These are phyloP conservation scores for Scytalidium sp. DNA, from an alignment of 2,329 filamentous ascomycete genomes.

Conservation along the genomic window DNA sequence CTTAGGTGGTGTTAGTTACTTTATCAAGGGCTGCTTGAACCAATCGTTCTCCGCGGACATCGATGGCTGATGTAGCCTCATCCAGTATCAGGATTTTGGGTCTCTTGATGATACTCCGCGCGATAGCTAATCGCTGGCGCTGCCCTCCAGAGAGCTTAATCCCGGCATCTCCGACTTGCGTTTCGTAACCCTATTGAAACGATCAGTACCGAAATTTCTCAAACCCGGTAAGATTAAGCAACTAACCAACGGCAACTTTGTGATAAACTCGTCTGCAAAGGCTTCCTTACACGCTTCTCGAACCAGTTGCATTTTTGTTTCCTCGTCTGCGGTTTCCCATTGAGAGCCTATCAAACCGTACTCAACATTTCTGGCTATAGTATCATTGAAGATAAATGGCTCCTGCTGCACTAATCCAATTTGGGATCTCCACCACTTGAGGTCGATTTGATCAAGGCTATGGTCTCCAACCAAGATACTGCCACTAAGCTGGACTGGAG, in stretches of 20 bases:
- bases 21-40: slow-evolving; percentile 53
- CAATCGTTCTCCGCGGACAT: slow-evolving; percentile 43
- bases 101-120: slow-evolving; percentile 66
- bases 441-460: slow-evolving; percentile 53
- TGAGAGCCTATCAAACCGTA: slow-evolving; percentile 53
- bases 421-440: slow-evolving; percentile 59
- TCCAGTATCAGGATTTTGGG: slow-evolving; percentile 70
- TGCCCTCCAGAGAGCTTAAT: slow-evolving; percentile 79
- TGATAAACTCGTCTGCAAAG: slow-evolving; percentile 68
- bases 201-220: slow-evolving; percentile 71
- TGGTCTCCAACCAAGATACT: slow-evolving; percentile 51
- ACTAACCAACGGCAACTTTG: slow-evolving; percentile 53
- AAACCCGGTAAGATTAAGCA: slow-evolving; percentile 55
- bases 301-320: slow-evolving; percentile 57
- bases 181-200: slow-evolving; percentile 59
- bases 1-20: slow-evolving; percentile 12
- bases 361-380: slow-evolving; percentile 60
- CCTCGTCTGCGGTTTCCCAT: slow-evolving; percentile 50
- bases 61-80: slow-evolving; percentile 49
- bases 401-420: slow-evolving; percentile 69
- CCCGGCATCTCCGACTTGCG: slow-evolving; percentile 72
- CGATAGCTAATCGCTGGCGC: slow-evolving; percentile 72
- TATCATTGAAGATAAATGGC: slow-evolving; percentile 65
- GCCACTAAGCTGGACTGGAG: slow-evolving; percentile 46
- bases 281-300: slow-evolving; percentile 63